phyloP scores from a whole-genome alignment of 805 yeast species.

The Candida argentea region DNA sequence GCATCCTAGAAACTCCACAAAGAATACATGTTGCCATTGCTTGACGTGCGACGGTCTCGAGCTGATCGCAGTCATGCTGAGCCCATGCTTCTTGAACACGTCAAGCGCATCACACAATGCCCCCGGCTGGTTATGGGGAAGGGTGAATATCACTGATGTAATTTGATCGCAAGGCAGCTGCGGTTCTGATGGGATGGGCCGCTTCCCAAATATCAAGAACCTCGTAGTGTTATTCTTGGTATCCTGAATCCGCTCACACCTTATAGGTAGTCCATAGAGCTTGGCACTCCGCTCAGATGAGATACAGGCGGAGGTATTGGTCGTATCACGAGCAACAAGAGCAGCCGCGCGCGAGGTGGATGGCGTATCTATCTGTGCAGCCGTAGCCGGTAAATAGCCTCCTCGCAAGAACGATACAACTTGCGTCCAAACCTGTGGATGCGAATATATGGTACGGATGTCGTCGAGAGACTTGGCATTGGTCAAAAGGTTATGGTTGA shows the following conservation, averaged over 20 bases:
- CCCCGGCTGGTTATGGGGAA: conserved; percentile 59
- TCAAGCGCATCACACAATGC: conserved; percentile 58
- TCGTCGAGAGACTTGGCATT: conserved; percentile 31
- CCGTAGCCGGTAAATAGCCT: conserved; percentile 17
- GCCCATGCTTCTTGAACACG: conserved; percentile 41
- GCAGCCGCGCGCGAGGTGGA: conserved; percentile 87
- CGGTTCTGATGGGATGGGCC: conserved; percentile 5
- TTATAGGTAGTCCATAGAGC: conserved; percentile 46
- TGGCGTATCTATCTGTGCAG: conserved; percentile 50
- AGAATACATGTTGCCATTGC: conserved; percentile 79
- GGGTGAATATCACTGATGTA: conserved; percentile 55
- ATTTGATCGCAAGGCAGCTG: conserved; percentile 13
- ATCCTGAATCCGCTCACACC: conserved; percentile 58
- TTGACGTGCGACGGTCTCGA: conserved; percentile 63
- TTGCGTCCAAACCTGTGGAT: conserved; percentile 99
- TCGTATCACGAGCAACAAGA: conserved; percentile 31
- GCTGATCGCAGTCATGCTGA: conserved; percentile 62
- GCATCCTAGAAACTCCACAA: conserved; percentile 60
- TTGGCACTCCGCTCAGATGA: conserved; percentile 62
- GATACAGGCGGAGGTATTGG: conserved; percentile 51
- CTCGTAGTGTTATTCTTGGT: conserved; percentile 71
- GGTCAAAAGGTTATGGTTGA: conserved; percentile 66
- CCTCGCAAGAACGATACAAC: conserved; percentile 44
- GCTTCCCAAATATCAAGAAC: conserved; percentile 55
- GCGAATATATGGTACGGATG: conserved; percentile 64